These are phyloP conservation scores for Ophiosphaerella korrae DNA, from an alignment of 2,329 filamentous ascomycete genomes.

Conservation along the genomic window DNA sequence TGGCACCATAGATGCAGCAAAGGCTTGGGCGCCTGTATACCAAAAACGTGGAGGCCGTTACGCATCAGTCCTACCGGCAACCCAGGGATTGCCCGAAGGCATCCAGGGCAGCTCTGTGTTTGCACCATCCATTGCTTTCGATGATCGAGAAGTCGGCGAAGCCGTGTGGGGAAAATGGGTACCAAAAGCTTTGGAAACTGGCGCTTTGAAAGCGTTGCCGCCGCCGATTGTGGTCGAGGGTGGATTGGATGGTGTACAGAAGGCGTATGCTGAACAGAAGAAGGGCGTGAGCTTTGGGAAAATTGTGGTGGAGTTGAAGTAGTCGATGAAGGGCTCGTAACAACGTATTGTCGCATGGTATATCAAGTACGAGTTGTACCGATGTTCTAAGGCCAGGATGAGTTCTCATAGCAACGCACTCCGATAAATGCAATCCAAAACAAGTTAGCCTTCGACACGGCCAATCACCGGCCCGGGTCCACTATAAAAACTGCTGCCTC, in stretches of 20 bases:
- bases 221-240: constrained; percentile 36
- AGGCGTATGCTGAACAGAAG: constrained; percentile 34
- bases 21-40: constrained; percentile 33
- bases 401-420: too few relatives aligned
- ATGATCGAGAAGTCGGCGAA: constrained; percentile 37
- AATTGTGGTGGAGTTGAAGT: constrained; percentile 34
- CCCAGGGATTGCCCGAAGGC: constrained; percentile 29
- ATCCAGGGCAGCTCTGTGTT: constrained; percentile 32
- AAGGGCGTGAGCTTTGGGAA: constrained; percentile 43
- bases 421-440: too few relatives aligned
- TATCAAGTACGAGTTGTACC: too few relatives aligned
- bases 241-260: constrained; percentile 35
- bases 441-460: too few relatives aligned
- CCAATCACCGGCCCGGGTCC: too few relatives aligned
- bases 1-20: constrained; percentile 25
- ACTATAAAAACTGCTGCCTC: too few relatives aligned
- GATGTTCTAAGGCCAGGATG: too few relatives aligned
- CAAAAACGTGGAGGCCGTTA: constrained; percentile 38
- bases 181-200: constrained; percentile 37
- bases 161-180: constrained; percentile 42
- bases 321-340: too few relatives aligned
- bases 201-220: constrained; percentile 37
- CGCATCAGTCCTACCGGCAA: constrained; percentile 28
- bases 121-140: constrained; percentile 22
- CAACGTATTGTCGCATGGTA: too few relatives aligned